Evolutionary conservation across 768 basidiomycete genomes (phyloP), one percentile per base, ranked within the genome.

Genomic region (Cyathus striatus): DNA sequence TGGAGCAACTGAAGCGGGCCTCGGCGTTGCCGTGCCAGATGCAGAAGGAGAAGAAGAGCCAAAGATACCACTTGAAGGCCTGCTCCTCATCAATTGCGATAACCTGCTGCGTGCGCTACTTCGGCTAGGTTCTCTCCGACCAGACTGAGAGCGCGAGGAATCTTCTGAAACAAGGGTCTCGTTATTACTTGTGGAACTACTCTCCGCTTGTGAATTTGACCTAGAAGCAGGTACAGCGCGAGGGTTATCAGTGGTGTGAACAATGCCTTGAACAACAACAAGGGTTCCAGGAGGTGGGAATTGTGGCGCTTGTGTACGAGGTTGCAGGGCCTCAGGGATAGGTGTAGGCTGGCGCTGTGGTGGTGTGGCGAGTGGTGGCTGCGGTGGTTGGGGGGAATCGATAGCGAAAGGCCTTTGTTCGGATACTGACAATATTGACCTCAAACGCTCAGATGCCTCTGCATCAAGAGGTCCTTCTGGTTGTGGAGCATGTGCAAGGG

Each of bases 251-350:
- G 82, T 81, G 1, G 86, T 87, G 48, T 88, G 85, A 1, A 88
- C 86, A 30, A 88, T 85, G 38, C 86, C 86, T 60, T 90, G 86
- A 0, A 90, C 86, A 25, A 90, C 84, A 20, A 90, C 86, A 3
- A 90, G 72, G 2, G 86, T 87, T 12, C 86, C 85, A 0, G 85
- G 80, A 0, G 84, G 80, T 25, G 84, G 83, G 55, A 86, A 86
- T 42, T 73, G 72, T n/a, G n/a, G n/a, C n/a, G n/a, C n/a, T n/a
- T n/a, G n/a, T n/a, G n/a, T n/a, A n/a, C n/a, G n/a, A n/a, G n/a
- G n/a, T n/a, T n/a, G n/a, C 17, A 76, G 64, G n/a, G 59, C 54
- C 23, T 57, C 39, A 25, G 53, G 44, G 39, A 56, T 46, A 18
- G 60, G 51, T 36, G 59, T 35, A 38, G 48, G 50, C 24, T 37